phyloP scores from a whole-genome alignment of 768 basidiomycete species.

The Amanita polypyramis region DNA sequence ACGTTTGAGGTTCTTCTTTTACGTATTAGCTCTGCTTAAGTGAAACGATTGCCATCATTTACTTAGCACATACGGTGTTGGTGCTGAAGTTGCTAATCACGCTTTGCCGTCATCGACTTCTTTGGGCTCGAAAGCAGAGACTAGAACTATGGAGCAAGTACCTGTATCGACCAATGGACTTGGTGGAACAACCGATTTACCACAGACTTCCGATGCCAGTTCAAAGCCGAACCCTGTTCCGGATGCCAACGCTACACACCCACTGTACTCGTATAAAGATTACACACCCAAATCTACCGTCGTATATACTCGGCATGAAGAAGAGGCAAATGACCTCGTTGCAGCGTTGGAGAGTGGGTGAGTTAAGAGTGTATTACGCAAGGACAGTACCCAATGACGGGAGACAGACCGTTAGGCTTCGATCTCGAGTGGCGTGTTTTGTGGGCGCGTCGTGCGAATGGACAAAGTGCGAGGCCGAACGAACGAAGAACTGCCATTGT shows the following conservation, averaged over 20 bases:
- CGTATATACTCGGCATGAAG: constrained; percentile 20
- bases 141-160: background rate
- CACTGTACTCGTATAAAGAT: constrained; percentile 20
- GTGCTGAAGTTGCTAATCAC: background rate
- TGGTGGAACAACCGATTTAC: no score
- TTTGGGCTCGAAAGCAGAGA: background rate
- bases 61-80: background rate
- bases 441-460: constrained; percentile 5
- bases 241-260: background rate
- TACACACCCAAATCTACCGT: constrained; percentile 16
- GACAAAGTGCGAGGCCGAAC: background rate
- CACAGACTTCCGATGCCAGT: no score
- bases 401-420: constrained; percentile 18
- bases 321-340: constrained; percentile 22
- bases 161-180: no score
- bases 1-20: background rate
- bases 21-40: background rate
- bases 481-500: constrained; percentile 20
- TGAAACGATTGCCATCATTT: background rate
- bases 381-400: background rate
- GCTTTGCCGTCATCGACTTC: background rate
- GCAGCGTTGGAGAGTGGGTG: constrained; percentile 16
- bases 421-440: constrained; percentile 25
- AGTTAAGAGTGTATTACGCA: background rate
- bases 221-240: no score